These are phyloP conservation scores for Ceratobasidium sp. DNA, from an alignment of 1,284 basidiomycete species.

Conservation along the genomic window DNA sequence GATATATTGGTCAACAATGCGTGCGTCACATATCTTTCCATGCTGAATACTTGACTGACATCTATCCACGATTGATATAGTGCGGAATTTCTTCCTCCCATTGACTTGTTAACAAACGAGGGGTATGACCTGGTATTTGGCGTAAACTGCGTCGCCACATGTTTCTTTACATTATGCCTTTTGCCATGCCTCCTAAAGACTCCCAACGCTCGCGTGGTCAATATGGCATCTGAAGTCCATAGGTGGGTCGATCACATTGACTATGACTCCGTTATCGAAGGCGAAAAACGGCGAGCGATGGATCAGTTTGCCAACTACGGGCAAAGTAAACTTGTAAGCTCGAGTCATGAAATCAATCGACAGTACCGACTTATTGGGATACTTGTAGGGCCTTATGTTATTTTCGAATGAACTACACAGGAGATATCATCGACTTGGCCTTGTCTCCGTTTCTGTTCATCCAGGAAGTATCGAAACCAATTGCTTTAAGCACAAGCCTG, in stretches of 20 bases:
- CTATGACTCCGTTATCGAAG: slow-evolving; percentile 22
- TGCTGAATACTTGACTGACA: background rate
- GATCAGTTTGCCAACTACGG: slow-evolving; percentile 28
- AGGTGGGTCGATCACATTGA: slow-evolving; percentile 22
- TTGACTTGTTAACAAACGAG: slow-evolving; percentile 17
- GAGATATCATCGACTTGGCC: slow-evolving; percentile 43
- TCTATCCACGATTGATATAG: background rate
- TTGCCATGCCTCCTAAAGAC: slow-evolving; percentile 37
- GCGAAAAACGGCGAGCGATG: slow-evolving; percentile 28
- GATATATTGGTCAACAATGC: slow-evolving; percentile 36
- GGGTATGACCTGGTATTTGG: slow-evolving; percentile 38
- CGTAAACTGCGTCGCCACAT: slow-evolving; percentile 28
- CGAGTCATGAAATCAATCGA: background rate
- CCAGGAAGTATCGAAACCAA: slow-evolving; percentile 38
- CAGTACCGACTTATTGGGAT: background rate
- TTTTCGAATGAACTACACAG: slow-evolving; percentile 44
- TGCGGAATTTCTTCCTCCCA: slow-evolving; percentile 29
- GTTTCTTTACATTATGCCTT: slow-evolving; percentile 38
- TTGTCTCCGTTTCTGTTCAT: slow-evolving; percentile 42
- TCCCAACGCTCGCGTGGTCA: slow-evolving; percentile 17
- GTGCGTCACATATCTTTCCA: no score
- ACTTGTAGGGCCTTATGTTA: slow-evolving; percentile 39
- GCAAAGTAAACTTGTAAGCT: slow-evolving; percentile 34
- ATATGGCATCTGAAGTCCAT: slow-evolving; percentile 21
- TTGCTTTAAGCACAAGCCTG: slow-evolving; percentile 24